Evolutionary conservation across 148 eudicot genomes (phyloP), one percentile per base, ranked within the genome.

Genomic region (Oxyria digyna): DNA sequence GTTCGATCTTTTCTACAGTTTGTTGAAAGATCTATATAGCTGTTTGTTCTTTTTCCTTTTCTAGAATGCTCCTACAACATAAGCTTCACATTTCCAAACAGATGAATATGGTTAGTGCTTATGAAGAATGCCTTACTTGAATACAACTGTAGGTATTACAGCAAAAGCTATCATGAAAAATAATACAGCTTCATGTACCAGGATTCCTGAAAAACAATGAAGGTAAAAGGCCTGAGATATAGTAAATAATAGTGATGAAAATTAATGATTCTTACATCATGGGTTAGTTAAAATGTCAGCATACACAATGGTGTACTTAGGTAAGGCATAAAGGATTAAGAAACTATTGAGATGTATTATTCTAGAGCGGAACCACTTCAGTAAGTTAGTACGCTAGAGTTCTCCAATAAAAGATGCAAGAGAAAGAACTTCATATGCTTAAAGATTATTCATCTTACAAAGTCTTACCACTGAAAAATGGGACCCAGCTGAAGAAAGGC

Each of bases 401-500:
- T 59, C 3, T 29, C 18, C 65, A 59, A 26, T 54, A 12, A 59
- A 59, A 29, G 9, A 8, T 59, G 38, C 31, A 15, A 59, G 65
- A 31, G 13, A 29, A 57, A 37, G 20, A 59, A 14, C 37, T 29
- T 52, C 37, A 27, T n/a, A 6, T 59, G 4, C 9, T 59, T 8
- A 27, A 4, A 29, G 4, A 57, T 57, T 27, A 57, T 57, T 27
- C 8, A 27, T 27, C 65, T 59, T 38, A 21, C 12, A 13, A 29
- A 43, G 57, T 31, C 69, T 72, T 80, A 91, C 97, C 99, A 76
- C 62, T 91, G 26, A 88, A 6, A 73, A 81, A 68, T 5, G 99
- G 99, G 74, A 95, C 74, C 99, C 99, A 91, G 72, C 78, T 85
- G 70, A 95, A 75, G 72, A 91, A 79, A 6, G 99, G 93, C 68